Conservation (phyloP, 257 asterid species). For the Coffea canephora region DNA sequence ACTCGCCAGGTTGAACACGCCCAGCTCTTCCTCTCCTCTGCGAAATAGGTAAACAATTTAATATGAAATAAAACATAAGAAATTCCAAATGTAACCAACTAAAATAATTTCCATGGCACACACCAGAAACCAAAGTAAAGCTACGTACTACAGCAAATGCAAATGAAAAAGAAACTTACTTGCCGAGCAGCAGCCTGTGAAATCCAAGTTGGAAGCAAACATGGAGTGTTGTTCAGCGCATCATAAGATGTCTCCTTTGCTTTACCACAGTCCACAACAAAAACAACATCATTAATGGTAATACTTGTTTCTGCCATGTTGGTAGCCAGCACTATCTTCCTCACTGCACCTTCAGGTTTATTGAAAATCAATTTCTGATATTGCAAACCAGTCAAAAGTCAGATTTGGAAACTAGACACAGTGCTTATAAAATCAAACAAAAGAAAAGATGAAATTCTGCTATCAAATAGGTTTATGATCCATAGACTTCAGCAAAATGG, state of each 20-base stretch:
- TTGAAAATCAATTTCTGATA: constrained; percentile 74
- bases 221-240: constrained; percentile 92
- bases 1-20: constrained; percentile 97
- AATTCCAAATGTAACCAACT: not conserved
- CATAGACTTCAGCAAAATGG: not conserved
- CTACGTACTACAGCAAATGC: not conserved
- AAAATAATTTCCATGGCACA: not conserved
- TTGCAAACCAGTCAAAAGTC: constrained; percentile 5
- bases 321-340: constrained; percentile 88
- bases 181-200: constrained; percentile 89
- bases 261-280: constrained; percentile 89
- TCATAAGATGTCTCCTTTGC: constrained; percentile 95
- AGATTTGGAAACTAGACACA: not conserved
- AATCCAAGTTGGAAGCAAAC: constrained; percentile 95
- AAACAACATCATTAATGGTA: constrained; percentile 84
- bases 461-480: not conserved
- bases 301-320: constrained; percentile 98
- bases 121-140: not conserved
- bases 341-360: constrained; percentile 69
- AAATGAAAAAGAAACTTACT: constrained; percentile 39
- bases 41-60: constrained; percentile 20
- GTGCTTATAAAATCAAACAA: not conserved
- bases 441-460: not conserved
- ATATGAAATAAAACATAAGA: constrained; percentile 10
- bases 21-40: constrained; percentile 99